Evolutionary conservation across 805 yeast genomes (phyloP).

Genomic region (Torulaspora indica): DNA sequence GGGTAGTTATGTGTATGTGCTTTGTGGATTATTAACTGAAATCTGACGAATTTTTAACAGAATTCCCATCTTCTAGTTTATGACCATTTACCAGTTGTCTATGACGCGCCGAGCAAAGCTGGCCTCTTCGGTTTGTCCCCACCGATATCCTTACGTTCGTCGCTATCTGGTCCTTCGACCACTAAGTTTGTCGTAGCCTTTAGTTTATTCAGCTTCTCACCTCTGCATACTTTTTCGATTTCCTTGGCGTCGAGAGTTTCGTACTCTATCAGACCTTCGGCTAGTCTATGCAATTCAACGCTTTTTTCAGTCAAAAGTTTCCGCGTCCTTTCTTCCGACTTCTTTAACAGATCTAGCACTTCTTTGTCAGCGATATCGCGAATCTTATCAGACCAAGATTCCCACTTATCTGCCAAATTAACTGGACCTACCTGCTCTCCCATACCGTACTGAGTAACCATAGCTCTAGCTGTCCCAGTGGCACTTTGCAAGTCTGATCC

Average conservation of each 20-base stretch:
- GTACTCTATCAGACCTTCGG: constrained; percentile 89
- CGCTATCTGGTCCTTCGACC: constrained; percentile 50
- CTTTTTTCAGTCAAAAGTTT: constrained; percentile 54
- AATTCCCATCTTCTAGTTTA: neutral
- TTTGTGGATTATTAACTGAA: neutral
- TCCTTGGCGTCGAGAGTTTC: constrained; percentile 91
- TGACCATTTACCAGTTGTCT: neutral
- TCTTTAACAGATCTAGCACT: constrained; percentile 68
- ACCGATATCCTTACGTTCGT: constrained; percentile 41
- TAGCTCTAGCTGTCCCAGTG: constrained; percentile 87
- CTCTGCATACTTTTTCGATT: constrained; percentile 78
- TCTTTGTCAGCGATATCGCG: constrained; percentile 91
- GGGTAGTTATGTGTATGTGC: constrained; percentile 10
- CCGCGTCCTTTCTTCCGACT: constrained; percentile 77
- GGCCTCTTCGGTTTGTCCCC: constrained; percentile 32
- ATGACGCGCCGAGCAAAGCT: constrained; percentile 30
- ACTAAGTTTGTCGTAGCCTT: constrained; percentile 74
- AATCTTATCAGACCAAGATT: constrained; percentile 85
- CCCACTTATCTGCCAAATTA: constrained; percentile 85
- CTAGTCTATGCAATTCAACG: constrained; percentile 76
- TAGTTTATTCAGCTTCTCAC: constrained; percentile 66
- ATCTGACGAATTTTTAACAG: neutral
- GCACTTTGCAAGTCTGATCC: constrained; percentile 87
- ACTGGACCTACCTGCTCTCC: constrained; percentile 91
- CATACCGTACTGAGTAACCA: constrained; percentile 98